Conservation (phyloP, 768 basidiomycete species). For the Russula olivacea region DNA sequence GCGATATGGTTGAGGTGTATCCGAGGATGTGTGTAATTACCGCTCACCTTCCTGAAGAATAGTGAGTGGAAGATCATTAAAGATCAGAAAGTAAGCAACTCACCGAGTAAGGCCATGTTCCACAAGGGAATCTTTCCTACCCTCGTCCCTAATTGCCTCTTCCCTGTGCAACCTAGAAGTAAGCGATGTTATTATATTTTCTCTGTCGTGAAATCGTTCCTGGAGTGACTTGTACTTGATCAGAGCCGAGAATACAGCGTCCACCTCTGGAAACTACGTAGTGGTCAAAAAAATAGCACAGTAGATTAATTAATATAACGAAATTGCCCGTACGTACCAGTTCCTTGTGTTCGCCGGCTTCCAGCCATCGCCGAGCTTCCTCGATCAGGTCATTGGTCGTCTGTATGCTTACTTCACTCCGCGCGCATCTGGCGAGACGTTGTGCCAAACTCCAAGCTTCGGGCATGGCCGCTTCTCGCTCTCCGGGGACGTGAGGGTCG, state of each 20-base stretch:
- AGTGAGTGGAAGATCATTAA: neutral
- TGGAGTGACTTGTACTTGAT: conserved; percentile 23
- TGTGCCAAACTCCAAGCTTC: conserved; percentile 13
- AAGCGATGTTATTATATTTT: neutral
- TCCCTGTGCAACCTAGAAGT: conserved; percentile 3
- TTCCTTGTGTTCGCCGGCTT: conserved; percentile 12
- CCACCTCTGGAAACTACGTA: conserved; percentile 21
- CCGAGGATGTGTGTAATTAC: neutral
- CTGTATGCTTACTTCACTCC: conserved; percentile 28
- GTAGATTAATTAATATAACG: neutral
- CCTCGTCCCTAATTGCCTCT: conserved; percentile 9
- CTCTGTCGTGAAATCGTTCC: conserved; percentile 15
- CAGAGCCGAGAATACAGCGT: conserved; percentile 16
- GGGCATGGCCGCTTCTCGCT: conserved; percentile 6
- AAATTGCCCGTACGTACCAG: conserved; percentile 13
- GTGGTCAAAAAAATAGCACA: neutral
- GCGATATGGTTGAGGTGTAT: conserved; percentile 5
- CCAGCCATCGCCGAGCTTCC: conserved; percentile 51
- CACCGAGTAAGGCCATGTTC: conserved; percentile 16
- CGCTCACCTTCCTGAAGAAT: conserved; percentile 17
- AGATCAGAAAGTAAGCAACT: neutral
- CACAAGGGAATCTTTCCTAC: conserved; percentile 14
- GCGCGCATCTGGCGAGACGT: conserved; percentile 12
- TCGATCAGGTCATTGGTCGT: conserved; percentile 37
- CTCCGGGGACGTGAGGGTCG: conserved; percentile 32